These are phyloP conservation scores for Moricandia moricandioides DNA, from an alignment of 345 rosid species.

Conservation along the genomic window DNA sequence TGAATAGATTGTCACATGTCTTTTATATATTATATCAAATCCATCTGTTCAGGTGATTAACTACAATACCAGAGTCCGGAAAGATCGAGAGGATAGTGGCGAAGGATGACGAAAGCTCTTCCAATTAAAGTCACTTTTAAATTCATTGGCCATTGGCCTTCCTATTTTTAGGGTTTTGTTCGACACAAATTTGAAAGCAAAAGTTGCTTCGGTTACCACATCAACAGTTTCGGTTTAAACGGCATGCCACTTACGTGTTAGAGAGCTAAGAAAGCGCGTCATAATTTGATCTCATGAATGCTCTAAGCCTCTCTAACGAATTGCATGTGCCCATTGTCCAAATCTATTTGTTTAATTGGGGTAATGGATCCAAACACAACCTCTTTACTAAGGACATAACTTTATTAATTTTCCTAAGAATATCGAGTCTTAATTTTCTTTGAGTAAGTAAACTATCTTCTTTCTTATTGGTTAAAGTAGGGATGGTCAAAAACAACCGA, in stretches of 20 bases:
- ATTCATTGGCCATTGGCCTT: neutral
- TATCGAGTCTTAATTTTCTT: neutral
- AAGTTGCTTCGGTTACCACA: slow-evolving; percentile 9
- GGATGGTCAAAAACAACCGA: too few species aligned
- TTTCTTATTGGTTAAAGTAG: neutral
- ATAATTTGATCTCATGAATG: neutral
- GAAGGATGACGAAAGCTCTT: slow-evolving; percentile 11
- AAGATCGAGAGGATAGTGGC: neutral
- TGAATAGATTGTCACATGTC: too few species aligned
- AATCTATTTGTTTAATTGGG: neutral
- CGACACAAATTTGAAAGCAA: neutral
- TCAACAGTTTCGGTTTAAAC: slow-evolving; percentile 18
- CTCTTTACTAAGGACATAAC: neutral
- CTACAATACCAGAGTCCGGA: neutral
- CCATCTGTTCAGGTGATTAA: neutral
- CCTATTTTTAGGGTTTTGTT: slow-evolving; percentile 24
- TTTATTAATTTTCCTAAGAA: neutral
- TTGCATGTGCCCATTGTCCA: neutral
- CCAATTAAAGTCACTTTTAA: neutral
- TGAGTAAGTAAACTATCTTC: neutral
- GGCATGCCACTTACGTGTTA: slow-evolving; percentile 34
- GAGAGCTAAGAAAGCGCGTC: neutral
- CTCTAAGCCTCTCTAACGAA: neutral
- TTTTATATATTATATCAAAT: too few species aligned
- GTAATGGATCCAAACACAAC: neutral